These are phyloP conservation scores for Blastobotrys muscicola DNA, from an alignment of 805 yeast species.

Conservation along the genomic window DNA sequence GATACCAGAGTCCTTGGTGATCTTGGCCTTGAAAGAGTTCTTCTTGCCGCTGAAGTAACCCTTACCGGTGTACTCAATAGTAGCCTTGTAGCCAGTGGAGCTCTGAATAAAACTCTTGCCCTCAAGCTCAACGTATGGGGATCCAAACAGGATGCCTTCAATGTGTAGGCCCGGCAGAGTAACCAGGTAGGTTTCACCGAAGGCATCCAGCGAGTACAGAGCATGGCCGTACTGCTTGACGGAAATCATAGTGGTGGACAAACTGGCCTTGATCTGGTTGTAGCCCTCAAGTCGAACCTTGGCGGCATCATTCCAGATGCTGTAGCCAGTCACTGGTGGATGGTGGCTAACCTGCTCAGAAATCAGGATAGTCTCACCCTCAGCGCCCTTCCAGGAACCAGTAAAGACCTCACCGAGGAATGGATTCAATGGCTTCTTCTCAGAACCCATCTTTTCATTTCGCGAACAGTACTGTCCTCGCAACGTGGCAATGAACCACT, in stretches of 20 bases:
- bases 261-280: slow-evolving; percentile 77
- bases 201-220: slow-evolving; percentile 40
- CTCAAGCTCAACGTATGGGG: slow-evolving; percentile 92
- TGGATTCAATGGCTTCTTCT: slow-evolving; percentile 95
- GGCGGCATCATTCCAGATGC: slow-evolving; percentile 63
- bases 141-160: slow-evolving; percentile 83
- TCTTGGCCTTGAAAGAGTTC: slow-evolving; percentile 81
- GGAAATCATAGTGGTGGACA: slow-evolving; percentile 64
- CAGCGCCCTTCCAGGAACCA: slow-evolving; percentile 75
- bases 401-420: slow-evolving; percentile 90
- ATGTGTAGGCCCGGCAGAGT: slow-evolving; percentile 94
- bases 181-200: slow-evolving; percentile 50
- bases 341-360: slow-evolving; percentile 96
- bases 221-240: slow-evolving; percentile 95
- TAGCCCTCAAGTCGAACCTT: slow-evolving; percentile 74
- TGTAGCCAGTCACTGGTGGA: slow-evolving; percentile 95
- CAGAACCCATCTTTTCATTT: slow-evolving; percentile 86
- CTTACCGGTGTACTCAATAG: slow-evolving; percentile 77
- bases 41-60: slow-evolving; percentile 95
- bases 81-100: slow-evolving; percentile 64
- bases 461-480: slow-evolving; percentile 91
- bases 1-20: slow-evolving; percentile 46
- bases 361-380: slow-evolving; percentile 58
- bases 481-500: slow-evolving; percentile 86
- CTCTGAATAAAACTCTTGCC: slow-evolving; percentile 79